phyloP scores from a whole-genome alignment of 495 filamentous ascomycete genomes.

The Talaromyces nanjingensis region DNA sequence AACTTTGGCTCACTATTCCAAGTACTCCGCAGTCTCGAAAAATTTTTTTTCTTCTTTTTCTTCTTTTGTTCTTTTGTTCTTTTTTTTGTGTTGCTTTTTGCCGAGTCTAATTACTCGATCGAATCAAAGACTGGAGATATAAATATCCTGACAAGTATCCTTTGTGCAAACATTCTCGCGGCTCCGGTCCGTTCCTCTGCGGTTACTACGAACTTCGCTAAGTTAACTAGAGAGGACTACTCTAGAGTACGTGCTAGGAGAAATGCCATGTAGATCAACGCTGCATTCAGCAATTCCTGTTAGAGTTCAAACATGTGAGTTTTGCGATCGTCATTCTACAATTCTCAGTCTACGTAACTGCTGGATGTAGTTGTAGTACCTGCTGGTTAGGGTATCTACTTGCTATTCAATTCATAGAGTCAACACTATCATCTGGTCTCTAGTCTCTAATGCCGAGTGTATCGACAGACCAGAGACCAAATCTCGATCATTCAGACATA shows the following conservation, averaged over 20 bases:
- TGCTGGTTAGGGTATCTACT: background rate
- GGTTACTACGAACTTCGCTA: no score
- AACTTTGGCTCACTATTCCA: background rate
- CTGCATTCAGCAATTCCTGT: background rate
- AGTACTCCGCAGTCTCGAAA: background rate
- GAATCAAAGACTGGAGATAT: background rate
- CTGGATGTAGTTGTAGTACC: background rate
- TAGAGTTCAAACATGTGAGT: constrained; percentile 2
- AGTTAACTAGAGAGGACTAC: no score
- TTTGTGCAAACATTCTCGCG: background rate
- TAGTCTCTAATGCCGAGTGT: background rate
- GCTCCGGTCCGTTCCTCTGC: background rate
- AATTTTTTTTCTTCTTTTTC: background rate
- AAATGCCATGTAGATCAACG: background rate
- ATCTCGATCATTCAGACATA: background rate
- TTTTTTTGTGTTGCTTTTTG: background rate
- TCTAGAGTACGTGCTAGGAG: background rate
- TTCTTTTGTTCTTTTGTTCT: background rate
- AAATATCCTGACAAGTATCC: background rate
- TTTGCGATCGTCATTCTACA: background rate
- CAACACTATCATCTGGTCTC: background rate
- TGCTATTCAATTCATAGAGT: background rate
- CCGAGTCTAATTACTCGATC: background rate
- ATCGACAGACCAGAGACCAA: background rate
- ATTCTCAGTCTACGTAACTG: background rate